Evolutionary conservation across 345 rosid species (phyloP).

Genomic region (Citrus inodora): DNA sequence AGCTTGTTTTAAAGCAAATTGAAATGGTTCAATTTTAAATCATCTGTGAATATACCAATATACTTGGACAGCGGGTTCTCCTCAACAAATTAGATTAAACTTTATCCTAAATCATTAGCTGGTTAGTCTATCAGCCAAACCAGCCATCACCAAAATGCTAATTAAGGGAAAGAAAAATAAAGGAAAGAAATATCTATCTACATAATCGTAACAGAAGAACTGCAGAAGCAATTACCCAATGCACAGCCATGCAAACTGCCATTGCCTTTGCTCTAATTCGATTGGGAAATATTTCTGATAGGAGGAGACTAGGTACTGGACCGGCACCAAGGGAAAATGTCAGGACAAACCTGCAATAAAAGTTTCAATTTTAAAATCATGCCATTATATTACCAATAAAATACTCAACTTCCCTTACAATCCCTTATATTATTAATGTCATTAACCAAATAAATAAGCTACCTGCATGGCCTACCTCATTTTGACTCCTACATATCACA

Average conservation of each 20-base stretch:
- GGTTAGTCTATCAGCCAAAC: background rate
- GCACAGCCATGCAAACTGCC: conserved; percentile 88
- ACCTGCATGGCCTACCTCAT: background rate
- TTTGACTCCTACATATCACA: background rate
- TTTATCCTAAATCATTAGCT: background rate
- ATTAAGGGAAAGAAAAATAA: background rate
- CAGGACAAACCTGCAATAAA: conserved; percentile 70
- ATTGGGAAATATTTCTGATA: conserved; percentile 86
- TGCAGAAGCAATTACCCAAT: conserved; percentile 62
- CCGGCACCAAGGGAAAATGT: conserved; percentile 85
- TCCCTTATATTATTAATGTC: background rate
- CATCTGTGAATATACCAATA: background rate
- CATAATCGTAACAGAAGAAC: background rate
- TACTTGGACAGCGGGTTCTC: background rate
- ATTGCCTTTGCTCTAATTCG: conserved; percentile 87
- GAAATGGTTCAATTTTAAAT: background rate
- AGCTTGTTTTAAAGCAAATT: background rate
- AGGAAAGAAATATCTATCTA: background rate
- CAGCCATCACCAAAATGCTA: background rate
- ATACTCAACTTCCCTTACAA: background rate
- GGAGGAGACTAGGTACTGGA: conserved; percentile 85
- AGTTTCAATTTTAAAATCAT: background rate
- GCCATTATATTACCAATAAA: background rate
- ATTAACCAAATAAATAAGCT: background rate
- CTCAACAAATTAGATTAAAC: background rate